These are phyloP conservation scores for Myrica gale DNA, from an alignment of 306 rosid species.

Conservation along the genomic window DNA sequence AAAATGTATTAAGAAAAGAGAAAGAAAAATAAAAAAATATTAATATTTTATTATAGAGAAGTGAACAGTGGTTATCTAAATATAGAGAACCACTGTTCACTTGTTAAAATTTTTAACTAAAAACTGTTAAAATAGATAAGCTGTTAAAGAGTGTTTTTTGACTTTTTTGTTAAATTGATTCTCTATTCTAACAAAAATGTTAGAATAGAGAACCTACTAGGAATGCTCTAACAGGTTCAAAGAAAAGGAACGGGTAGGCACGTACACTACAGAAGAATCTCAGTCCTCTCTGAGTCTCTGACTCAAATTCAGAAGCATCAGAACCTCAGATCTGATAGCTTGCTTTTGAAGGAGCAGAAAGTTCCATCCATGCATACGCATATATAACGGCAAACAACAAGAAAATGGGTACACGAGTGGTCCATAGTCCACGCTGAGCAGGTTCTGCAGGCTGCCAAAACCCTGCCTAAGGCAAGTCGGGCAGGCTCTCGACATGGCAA, in stretches of 20 bases:
- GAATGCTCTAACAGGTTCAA: too few species aligned
- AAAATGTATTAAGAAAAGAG: too few species aligned
- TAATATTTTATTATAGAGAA: too few species aligned
- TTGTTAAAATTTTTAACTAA: too few species aligned
- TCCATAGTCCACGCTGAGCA: constrained; percentile 50
- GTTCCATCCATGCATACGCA: constrained; percentile 63
- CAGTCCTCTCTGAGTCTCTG: constrained; percentile 28
- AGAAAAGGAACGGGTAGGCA: constrained; percentile 6
- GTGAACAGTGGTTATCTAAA: too few species aligned
- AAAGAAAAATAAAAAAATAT: too few species aligned
- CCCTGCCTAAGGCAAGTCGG: not conserved
- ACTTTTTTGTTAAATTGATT: too few species aligned
- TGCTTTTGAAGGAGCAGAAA: constrained; percentile 46
- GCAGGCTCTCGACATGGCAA: constrained; percentile 7
- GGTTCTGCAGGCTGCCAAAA: constrained; percentile 34
- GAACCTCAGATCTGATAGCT: constrained; percentile 39
- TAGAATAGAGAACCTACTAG: too few species aligned
- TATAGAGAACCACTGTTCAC: too few species aligned
- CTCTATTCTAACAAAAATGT: too few species aligned
- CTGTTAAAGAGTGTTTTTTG: too few species aligned
- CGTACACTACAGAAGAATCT: constrained; percentile 41
- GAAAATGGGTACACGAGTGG: constrained; percentile 45
- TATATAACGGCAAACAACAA: constrained; percentile 12
- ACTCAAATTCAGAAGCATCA: constrained; percentile 10
- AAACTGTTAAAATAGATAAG: too few species aligned